Conservation (phyloP, 139 green algal genomes). For the Volvox reticuliferus region DNA sequence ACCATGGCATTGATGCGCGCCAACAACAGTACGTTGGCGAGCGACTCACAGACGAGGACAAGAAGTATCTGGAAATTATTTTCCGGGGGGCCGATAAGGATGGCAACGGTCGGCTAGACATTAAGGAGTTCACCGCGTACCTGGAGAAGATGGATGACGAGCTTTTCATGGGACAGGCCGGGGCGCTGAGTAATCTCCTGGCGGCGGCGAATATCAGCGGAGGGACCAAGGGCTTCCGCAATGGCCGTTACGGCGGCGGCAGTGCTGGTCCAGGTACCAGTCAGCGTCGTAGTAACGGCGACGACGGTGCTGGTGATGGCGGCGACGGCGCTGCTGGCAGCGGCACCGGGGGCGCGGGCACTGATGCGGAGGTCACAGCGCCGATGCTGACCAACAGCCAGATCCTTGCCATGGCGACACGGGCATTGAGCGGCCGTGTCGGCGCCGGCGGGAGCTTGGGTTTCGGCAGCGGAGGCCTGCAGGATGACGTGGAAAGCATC, state of each 20-base stretch:
- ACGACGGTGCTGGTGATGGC: not conserved
- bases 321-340: not conserved
- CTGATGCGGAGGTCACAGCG: not conserved
- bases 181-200: not conserved
- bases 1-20: not conserved
- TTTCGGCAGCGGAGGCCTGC: not conserved
- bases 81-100: conserved; percentile 27
- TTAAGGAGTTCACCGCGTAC: conserved; percentile 49
- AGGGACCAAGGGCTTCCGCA: not conserved
- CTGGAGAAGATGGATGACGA: conserved; percentile 48
- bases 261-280: not conserved
- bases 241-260: not conserved
- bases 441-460: not conserved
- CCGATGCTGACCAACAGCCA: not conserved
- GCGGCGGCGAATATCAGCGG: conserved; percentile 11
- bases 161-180: conserved; percentile 12
- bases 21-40: conserved; percentile 46
- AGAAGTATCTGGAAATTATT: conserved; percentile 43
- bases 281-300: not conserved
- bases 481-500: conserved; percentile 9
- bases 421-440: not conserved
- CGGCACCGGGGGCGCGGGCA: not conserved
- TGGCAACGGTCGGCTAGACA: conserved; percentile 46
- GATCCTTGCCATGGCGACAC: not conserved
- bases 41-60: conserved; percentile 39